Evolutionary conservation across 768 basidiomycete species (phyloP).

Genomic region (Candolleomyces eurysporus): DNA sequence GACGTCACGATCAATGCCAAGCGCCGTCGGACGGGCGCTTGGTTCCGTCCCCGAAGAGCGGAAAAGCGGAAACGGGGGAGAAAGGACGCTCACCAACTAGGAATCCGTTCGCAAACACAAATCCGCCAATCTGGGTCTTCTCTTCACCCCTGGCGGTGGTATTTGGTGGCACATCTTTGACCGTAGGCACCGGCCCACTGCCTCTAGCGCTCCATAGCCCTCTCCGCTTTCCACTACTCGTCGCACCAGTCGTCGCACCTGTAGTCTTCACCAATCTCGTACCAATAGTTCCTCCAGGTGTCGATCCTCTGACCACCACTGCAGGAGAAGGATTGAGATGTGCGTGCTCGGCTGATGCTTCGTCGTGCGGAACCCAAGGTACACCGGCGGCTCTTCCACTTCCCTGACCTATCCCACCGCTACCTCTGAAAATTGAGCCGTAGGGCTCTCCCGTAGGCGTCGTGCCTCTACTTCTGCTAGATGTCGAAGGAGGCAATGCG

Average conservation of each 20-base stretch:
- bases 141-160: background rate
- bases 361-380: background rate
- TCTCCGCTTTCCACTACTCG: constrained; percentile 29
- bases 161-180: background rate
- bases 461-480: no score
- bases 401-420: background rate
- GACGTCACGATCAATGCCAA: background rate
- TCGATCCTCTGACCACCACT: background rate
- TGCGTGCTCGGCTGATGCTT: background rate
- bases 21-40: background rate
- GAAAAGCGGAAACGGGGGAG: background rate
- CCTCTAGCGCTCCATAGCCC: constrained; percentile 47
- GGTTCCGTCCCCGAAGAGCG: background rate
- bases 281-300: background rate
- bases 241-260: constrained; percentile 4
- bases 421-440: background rate
- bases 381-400: no score
- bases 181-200: constrained; percentile 20
- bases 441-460: no score
- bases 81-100: background rate
- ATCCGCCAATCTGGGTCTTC: constrained; percentile 2
- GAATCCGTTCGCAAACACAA: background rate
- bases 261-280: background rate
- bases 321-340: background rate
- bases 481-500: no score